phyloP scores from a whole-genome alignment of 225 moss, liverwort and hornwort species.

The Sphagnum tenellum region DNA sequence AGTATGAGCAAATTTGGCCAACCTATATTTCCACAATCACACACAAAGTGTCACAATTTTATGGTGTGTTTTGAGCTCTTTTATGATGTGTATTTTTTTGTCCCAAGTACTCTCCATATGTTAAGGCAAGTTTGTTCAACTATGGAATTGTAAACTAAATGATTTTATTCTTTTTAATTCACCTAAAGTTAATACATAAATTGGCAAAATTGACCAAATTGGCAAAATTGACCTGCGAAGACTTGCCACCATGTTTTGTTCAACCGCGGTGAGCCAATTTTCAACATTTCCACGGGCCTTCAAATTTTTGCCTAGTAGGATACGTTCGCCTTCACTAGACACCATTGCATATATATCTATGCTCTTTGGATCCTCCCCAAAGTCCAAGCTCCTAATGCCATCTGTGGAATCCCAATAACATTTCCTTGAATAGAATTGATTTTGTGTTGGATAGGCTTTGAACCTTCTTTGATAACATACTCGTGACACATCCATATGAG shows the following conservation, averaged over 20 bases:
- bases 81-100: no score
- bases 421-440: no score
- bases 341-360: slow-evolving; percentile 86
- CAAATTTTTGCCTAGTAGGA: slow-evolving; percentile 64
- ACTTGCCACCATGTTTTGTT: slow-evolving; percentile 86
- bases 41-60: no score
- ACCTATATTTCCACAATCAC: slow-evolving; percentile 14
- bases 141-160: no score
- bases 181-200: no score
- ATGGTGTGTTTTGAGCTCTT: no score
- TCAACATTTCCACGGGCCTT: slow-evolving; percentile 96
- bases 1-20: slow-evolving; percentile 60
- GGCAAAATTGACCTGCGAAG: slow-evolving; percentile 39
- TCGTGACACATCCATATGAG: no score
- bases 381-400: slow-evolving; percentile 83
- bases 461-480: no score
- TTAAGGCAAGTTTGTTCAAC: no score
- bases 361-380: slow-evolving; percentile 96
- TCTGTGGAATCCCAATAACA: slow-evolving; percentile 15
- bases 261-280: slow-evolving; percentile 81
- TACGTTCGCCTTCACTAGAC: slow-evolving; percentile 77
- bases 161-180: no score
- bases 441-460: no score
- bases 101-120: no score
- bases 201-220: slow-evolving; percentile 14